Evolutionary conservation across 176 grass and related monocot genomes (phyloP), one percentile per base, ranked within the genome.

Genomic region (Poa annua): DNA sequence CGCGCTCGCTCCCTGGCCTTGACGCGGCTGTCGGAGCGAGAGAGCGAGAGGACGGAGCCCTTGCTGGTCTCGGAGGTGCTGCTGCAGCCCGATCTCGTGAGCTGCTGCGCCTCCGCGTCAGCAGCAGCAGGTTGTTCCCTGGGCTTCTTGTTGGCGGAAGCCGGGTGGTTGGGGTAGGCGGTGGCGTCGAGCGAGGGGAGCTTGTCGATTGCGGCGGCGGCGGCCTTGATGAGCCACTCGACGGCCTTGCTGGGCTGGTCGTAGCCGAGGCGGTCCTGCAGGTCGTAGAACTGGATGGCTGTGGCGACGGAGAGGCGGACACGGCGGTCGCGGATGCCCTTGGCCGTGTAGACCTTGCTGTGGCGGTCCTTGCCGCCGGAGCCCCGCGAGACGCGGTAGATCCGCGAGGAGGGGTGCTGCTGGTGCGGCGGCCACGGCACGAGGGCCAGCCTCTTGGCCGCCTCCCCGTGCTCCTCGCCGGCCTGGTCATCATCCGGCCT

Each of bases 301-400:
- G 94, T 97, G n/a, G 89, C 71, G 44, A 94, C 94, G 4, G 89
- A 88, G 38, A 97, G 86, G 19, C 94, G 91, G 16, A 97, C 94
- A 25, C 94, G 91, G 5, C 94, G 91, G 88, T 97, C 94, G 3
- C 94, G 81, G 61, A 97, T 92, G 80, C 94, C 94, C 71, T 91
- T 93, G 1, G 94, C 87, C 8, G 94, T 97, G 94, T 94, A 97
- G 29, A 97, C 94, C 82, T 97, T 97, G 91, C 94, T 97, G 91
- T 97, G 94, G 3, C 94, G 89, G 86, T 97, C 94, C 87, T 97
- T 97, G 2, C 91, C 89, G 2, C 89, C 89, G 0, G 94, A 88
- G 0, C 89, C 85, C 1, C 94, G 85, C 10, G 89, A 91, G 3
- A 94, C 89, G 8, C 91, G 85, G 87, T 93, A 96, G 88, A 96